phyloP scores from a whole-genome alignment of 73 alveolate species.

The Blepharisma japonicum region DNA sequence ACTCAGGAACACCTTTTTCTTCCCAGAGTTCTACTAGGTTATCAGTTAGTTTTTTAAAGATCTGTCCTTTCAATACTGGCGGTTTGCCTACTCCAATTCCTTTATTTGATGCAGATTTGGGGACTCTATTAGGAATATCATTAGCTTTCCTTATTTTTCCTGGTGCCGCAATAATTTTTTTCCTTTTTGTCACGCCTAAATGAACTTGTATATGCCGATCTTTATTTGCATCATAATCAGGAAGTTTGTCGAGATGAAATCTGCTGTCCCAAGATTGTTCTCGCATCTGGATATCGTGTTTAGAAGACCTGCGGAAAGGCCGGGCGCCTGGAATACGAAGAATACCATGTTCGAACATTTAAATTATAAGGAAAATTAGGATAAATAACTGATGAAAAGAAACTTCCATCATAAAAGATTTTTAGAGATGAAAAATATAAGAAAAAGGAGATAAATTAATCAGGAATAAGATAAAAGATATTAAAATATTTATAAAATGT shows the following conservation, averaged over 20 bases:
- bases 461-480: no score
- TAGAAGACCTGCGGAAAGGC: conserved; percentile 25
- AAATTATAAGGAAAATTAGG: no score
- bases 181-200: background rate
- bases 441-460: no score
- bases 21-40: background rate
- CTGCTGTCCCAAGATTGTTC: conserved; percentile 6
- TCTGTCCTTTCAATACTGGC: background rate
- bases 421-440: no score
- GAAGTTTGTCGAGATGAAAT: background rate
- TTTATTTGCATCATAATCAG: conserved; percentile 21
- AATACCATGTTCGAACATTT: conserved; percentile 6
- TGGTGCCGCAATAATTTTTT: background rate
- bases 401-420: no score
- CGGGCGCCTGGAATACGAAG: conserved; percentile 28
- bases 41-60: background rate
- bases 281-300: background rate
- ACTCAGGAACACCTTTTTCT: background rate
- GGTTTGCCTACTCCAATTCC: background rate
- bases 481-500: no score
- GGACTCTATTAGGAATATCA: background rate
- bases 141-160: background rate
- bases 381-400: no score
- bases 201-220: background rate
- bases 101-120: background rate